A percentile compares a stretch with the other conserved stretches of the same genome.
phyloP scores from a whole-genome alignment of 1,284 basidiomycete species.

The Moesziomyces sp. region DNA sequence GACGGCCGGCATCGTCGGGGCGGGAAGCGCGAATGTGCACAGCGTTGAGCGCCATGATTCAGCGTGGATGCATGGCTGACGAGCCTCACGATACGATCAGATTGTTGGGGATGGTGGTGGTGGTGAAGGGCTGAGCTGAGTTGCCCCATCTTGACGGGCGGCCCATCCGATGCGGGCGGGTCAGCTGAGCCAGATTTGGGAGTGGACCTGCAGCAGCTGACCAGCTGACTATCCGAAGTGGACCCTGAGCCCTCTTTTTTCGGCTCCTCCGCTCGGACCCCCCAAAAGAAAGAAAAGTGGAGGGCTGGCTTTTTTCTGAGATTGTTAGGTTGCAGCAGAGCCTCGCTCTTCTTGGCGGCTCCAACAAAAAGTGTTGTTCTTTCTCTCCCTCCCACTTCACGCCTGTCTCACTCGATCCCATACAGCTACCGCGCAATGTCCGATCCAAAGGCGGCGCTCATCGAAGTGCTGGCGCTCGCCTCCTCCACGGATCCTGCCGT shows the following conservation, averaged over 20 bases:
- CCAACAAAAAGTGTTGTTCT: not conserved
- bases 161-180: too few species aligned
- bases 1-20: not conserved
- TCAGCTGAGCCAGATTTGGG: too few species aligned
- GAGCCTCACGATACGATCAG: not conserved
- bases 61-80: not conserved
- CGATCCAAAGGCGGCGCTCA: conserved; percentile 30
- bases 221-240: too few species aligned
- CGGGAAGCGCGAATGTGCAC: conserved; percentile 18
- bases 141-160: too few species aligned
- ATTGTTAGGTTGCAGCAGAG: not conserved
- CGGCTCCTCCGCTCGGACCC: too few species aligned
- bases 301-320: not conserved
- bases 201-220: too few species aligned
- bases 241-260: not conserved
- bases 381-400: not conserved
- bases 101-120: too few species aligned
- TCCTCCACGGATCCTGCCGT: conserved; percentile 33
- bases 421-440: conserved; percentile 10
- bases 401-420: not conserved
- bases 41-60: conserved; percentile 34
- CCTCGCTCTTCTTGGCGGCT: too few species aligned
- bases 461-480: conserved; percentile 46
- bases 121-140: too few species aligned
- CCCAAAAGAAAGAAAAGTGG: not conserved